Evolutionary conservation across 176 grass and related monocot genomes (phyloP).

Genomic region (Carex scoparia): DNA sequence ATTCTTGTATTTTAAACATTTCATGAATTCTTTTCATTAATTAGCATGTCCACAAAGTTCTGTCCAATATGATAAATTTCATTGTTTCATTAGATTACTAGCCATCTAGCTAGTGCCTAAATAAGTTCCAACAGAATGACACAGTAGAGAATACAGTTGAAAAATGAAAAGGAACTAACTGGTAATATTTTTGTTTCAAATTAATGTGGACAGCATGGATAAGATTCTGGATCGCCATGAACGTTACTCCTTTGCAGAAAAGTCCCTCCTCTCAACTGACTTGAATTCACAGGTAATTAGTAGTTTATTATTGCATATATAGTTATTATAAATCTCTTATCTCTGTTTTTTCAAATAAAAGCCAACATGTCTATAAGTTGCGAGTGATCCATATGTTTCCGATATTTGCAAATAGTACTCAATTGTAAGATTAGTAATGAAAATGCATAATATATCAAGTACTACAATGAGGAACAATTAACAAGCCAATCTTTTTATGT

Average conservation of each 20-base stretch:
- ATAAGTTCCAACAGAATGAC: background rate
- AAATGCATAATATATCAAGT: background rate
- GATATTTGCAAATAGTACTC: background rate
- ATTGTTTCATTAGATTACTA: too few relatives aligned
- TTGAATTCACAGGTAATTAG: conserved; percentile 56
- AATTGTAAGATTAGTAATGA: background rate
- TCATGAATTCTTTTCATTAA: background rate
- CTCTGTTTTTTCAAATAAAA: background rate
- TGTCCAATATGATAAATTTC: too few relatives aligned
- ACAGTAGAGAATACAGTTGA: background rate
- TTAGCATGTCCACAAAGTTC: background rate
- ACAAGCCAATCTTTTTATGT: background rate
- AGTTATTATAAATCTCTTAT: background rate
- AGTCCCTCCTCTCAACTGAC: conserved; percentile 48
- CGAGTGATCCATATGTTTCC: background rate
- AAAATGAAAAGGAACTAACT: background rate
- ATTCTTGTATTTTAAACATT: background rate
- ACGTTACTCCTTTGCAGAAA: conserved; percentile 68
- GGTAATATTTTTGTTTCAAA: background rate
- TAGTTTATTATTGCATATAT: background rate
- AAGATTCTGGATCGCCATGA: conserved; percentile 76
- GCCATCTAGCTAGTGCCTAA: too few relatives aligned
- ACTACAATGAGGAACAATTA: background rate
- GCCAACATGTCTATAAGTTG: background rate
- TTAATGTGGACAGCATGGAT: conserved; percentile 45